Base-by-base conservation (phyloP, 163 green algal genomes). In the Scenedesmus sp. region DNA sequence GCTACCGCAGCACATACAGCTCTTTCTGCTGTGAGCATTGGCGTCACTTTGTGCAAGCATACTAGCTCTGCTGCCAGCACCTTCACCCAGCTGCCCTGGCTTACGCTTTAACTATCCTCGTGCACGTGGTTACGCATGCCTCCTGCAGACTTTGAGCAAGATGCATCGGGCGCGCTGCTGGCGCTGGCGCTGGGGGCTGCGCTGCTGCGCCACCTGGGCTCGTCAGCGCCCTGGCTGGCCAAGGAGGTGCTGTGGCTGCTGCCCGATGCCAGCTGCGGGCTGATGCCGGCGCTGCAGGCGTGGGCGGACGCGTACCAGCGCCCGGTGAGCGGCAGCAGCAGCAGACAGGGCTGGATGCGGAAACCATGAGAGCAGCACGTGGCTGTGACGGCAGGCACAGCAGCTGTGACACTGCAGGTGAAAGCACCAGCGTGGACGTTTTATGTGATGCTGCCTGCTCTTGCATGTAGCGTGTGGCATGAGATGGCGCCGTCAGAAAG, bases 161-260 rank as follows among this genome's bases (percentile, higher is more conserved):
- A 62, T 13, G 82, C 86, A 0, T 88, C 74, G 2, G 91, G 64
- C 6, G 93, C 88, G 1, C 55, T 84, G 66, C 77, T 95, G 89
- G 94, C 89, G 4, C 79, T 94, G 55, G 56, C 84, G 6, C 16
- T 94, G 9, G 95, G 91, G 5, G 67, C 77, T 15, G 91, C 93
- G 12, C 66, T 93, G 82, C 79, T 96, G 60, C 82, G 88, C 0
- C 95, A 98, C 92, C 85, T 98, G 85, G 26, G 26, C 9, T 46
- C 7, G 1, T 54, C 59, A 20, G 93, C 91, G 4, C 73, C 88
- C 20, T 99, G 97, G 97, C 90, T 99, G 84, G 95, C 96, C 7
- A 98, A 97, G 59, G 95, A 98, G 84, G 62, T 98, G 9, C 77
- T 97, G 5, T 96, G 97, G 95, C 59, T 97, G 81, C 84, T 98